These are phyloP conservation scores for Geopyxis carbonaria DNA, from an alignment of 495 filamentous ascomycete species.

Conservation along the genomic window DNA sequence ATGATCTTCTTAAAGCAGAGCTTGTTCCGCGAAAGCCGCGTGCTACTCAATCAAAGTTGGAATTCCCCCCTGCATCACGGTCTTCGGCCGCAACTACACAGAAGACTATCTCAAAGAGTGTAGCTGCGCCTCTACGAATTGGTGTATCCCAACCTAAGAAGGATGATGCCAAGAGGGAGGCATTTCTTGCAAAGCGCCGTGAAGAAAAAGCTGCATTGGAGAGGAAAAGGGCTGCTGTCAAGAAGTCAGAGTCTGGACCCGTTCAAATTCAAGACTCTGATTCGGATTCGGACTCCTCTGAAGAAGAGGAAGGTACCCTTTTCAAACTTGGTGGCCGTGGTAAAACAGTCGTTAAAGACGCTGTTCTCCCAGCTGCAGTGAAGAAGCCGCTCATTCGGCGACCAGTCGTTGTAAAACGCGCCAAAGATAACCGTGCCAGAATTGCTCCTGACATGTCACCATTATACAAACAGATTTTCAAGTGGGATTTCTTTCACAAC, in stretches of 20 bases:
- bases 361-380: background rate
- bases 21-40: background rate
- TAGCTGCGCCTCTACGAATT: background rate
- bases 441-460: conserved; percentile 74
- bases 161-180: conserved; percentile 8
- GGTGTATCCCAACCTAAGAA: background rate
- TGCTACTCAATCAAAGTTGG: conserved; percentile 1
- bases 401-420: conserved; percentile 29
- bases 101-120: background rate
- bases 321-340: conserved; percentile 20
- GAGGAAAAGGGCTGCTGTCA: conserved; percentile 14
- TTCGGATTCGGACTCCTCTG: conserved; percentile 18
- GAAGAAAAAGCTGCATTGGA: conserved; percentile 17
- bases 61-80: conserved; percentile 2
- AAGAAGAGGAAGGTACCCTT: conserved; percentile 16
- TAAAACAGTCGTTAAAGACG: conserved; percentile 14
- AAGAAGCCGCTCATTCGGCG: conserved; percentile 29
- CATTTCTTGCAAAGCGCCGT: conserved; percentile 20
- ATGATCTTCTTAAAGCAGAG: conserved; percentile 12
- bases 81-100: background rate
- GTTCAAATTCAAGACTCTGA: conserved; percentile 8
- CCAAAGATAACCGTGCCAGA: conserved; percentile 84
- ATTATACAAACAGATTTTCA: conserved; percentile 67
- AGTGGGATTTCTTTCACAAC: conserved; percentile 83
- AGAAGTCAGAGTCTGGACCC: conserved; percentile 8